Percentiles rank a stretch among this genome's conserved stretches.
Evolutionary conservation across 108 stramenopile species (phyloP).

Genomic region (Discostella stelligeroides): DNA sequence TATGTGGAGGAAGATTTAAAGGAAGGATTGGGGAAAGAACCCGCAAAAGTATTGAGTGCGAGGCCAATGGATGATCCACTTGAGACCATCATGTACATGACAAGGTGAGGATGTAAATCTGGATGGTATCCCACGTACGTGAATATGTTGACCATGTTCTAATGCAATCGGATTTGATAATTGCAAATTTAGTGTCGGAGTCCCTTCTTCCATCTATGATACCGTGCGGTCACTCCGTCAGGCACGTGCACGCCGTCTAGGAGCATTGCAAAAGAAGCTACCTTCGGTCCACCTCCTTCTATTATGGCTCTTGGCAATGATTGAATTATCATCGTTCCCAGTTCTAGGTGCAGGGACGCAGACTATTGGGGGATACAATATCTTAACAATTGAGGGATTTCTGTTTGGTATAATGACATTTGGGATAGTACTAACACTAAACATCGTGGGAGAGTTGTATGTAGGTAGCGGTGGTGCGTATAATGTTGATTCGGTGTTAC

Average conservation of each 20-base stretch:
- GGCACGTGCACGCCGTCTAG: conserved; percentile 78
- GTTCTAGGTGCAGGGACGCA: conserved; percentile 85
- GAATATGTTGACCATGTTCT: not conserved
- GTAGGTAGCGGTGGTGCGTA: conserved; percentile 82
- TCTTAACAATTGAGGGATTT: conserved; percentile 79
- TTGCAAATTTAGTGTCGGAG: conserved; percentile 64
- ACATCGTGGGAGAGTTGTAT: conserved; percentile 82
- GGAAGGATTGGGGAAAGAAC: conserved; percentile 62
- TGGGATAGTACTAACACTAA: conserved; percentile 78
- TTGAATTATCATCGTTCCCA: conserved; percentile 81
- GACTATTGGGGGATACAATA: conserved; percentile 78
- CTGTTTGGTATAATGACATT: conserved; percentile 86
- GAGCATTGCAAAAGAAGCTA: conserved; percentile 80
- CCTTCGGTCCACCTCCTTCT: conserved; percentile 76
- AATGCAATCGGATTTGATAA: no score
- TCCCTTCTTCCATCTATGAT: conserved; percentile 85
- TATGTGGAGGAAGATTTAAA: conserved; percentile 79
- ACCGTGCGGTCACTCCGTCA: conserved; percentile 83
- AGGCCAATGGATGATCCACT: conserved; percentile 87
- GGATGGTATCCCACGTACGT: not conserved
- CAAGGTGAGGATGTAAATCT: conserved; percentile 25
- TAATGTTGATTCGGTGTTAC: conserved; percentile 82
- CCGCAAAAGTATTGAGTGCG: conserved; percentile 66
- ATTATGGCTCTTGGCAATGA: conserved; percentile 72
- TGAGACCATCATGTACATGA: conserved; percentile 88